Percentiles rank a stretch among this genome's conserved stretches.
These are phyloP conservation scores for Plenodomus lindquistii DNA, from an alignment of 2,329 filamentous ascomycete genomes.

Conservation along the genomic window DNA sequence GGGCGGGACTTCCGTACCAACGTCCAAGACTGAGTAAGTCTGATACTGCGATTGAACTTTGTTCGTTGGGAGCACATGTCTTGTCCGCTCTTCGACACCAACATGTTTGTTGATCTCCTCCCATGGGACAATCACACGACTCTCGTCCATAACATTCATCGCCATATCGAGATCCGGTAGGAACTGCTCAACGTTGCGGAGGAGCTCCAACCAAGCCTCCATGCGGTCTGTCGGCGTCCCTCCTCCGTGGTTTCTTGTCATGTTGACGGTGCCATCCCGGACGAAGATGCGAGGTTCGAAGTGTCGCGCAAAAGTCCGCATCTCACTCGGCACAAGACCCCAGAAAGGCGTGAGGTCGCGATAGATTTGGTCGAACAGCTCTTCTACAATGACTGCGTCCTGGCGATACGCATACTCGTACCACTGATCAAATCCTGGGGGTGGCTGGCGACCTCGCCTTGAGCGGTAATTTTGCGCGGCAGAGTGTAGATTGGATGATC, in stretches of 20 bases:
- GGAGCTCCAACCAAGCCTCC: constrained; percentile 48
- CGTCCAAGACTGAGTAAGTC: constrained; percentile 20
- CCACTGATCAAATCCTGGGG: constrained; percentile 56
- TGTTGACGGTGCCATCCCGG: constrained; percentile 42
- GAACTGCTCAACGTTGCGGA: constrained; percentile 40
- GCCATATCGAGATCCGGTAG: constrained; percentile 54
- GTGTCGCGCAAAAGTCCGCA: constrained; percentile 48
- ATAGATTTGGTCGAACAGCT: constrained; percentile 58
- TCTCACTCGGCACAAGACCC: constrained; percentile 48
- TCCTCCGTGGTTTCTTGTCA: constrained; percentile 30
- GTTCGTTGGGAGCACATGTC: constrained; percentile 27
- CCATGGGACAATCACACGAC: constrained; percentile 52
- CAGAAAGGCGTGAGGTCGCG: constrained; percentile 55
- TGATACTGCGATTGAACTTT: constrained; percentile 25
- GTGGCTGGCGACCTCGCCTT: constrained; percentile 54
- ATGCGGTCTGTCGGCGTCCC: constrained; percentile 41
- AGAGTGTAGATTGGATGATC: constrained; percentile 42
- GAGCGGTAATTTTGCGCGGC: constrained; percentile 50
- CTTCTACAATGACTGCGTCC: constrained; percentile 52
- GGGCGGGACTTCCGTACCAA: constrained; percentile 29
- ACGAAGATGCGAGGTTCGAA: constrained; percentile 47
- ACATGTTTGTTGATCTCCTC: constrained; percentile 50
- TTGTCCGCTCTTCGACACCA: constrained; percentile 32
- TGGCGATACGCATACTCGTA: constrained; percentile 49
- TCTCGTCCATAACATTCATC: constrained; percentile 56